Evolutionary conservation across 148 eudicot species (phyloP), one percentile per base, ranked within the genome.

Genomic region (Chenopodium quinoa): DNA sequence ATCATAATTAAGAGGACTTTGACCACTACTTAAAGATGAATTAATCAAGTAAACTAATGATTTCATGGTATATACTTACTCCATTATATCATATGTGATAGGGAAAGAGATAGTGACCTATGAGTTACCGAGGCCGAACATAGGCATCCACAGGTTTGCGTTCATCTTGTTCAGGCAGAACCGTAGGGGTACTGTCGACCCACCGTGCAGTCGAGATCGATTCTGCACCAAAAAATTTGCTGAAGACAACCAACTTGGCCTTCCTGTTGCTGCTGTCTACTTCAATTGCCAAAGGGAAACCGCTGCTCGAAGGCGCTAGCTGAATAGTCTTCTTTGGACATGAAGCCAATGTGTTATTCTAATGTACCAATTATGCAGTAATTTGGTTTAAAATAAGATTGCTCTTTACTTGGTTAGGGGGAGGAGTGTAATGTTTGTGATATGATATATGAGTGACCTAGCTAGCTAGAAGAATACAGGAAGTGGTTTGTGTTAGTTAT

Each of bases 141-240:
- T 94, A 88, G 98, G 98, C 9, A 94, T 94, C 77, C 98, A 94
- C 84, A 94, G 98, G 95, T 91, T 88, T 81, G 98, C 84, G 50
- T 94, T 92, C 79, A 68, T 92, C 17, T 89, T 94, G 11, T 94
- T 88, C 88, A 91, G 89, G 86, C 98, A 94, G 89, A 88, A 82
- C 31, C 76, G 77, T n/a, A 90, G 98, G 78, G 88, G 73, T 25
- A 69, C 79, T 0, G 87, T 88, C 19, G 76, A 12, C 20, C 73
- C 87, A n/a, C 91, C 96, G 0, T 19, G 70, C 71, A 82, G 90
- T 3, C 84, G 97, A 78, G 93, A 94, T 87, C 79, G 83, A 58
- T 94, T 94, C 90, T 81, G 79, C 75, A 90, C 95, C 4, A 78
- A 90, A 6, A 88, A 80, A 72, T 93, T 91, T 27, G 92, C 95